Percentiles rank a stretch among this genome's conserved stretches.
These are phyloP conservation scores for Suaeda aralocaspica DNA, from an alignment of 148 eudicot species.

Conservation along the genomic window DNA sequence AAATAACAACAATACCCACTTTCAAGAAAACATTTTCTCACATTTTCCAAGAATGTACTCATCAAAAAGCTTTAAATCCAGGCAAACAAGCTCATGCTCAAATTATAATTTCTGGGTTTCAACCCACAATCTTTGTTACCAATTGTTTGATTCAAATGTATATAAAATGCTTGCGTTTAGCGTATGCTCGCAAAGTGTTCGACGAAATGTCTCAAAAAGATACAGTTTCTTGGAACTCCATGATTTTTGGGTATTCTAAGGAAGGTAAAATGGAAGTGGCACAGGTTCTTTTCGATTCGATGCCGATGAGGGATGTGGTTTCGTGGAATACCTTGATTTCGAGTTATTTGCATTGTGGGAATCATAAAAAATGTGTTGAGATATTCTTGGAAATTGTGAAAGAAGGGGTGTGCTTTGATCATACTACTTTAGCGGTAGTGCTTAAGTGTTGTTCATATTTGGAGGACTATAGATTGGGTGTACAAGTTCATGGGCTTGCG, in stretches of 20 bases:
- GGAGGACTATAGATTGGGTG: constrained; percentile 44
- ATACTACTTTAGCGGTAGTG: constrained; percentile 65
- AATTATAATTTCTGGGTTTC: constrained; percentile 70
- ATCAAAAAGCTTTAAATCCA: constrained; percentile 36
- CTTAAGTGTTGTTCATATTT: constrained; percentile 61
- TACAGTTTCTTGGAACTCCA: constrained; percentile 62
- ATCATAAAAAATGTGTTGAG: constrained; percentile 38
- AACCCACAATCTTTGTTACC: constrained; percentile 67
- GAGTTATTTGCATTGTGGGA: constrained; percentile 61
- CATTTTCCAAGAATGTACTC: constrained; percentile 65
- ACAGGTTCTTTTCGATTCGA: constrained; percentile 42
- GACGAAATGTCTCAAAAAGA: constrained; percentile 61
- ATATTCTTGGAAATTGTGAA: constrained; percentile 49
- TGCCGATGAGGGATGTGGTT: constrained; percentile 68
- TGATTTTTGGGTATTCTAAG: constrained; percentile 56
- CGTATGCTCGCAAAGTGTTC: constrained; percentile 54
- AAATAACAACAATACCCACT: constrained; percentile 6
- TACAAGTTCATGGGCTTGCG: constrained; percentile 70
- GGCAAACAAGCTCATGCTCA: constrained; percentile 76
- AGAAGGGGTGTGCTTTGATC: constrained; percentile 46
- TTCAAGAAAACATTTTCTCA: constrained; percentile 56
- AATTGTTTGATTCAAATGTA: constrained; percentile 83
- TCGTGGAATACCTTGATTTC: constrained; percentile 90
- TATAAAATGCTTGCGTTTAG: constrained; percentile 45
- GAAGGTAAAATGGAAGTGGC: constrained; percentile 48